A percentile compares a stretch with the other conserved stretches of the same genome.
These are phyloP conservation scores for Pelargonium fulgidum DNA, from an alignment of 441 rosid species.

Conservation along the genomic window DNA sequence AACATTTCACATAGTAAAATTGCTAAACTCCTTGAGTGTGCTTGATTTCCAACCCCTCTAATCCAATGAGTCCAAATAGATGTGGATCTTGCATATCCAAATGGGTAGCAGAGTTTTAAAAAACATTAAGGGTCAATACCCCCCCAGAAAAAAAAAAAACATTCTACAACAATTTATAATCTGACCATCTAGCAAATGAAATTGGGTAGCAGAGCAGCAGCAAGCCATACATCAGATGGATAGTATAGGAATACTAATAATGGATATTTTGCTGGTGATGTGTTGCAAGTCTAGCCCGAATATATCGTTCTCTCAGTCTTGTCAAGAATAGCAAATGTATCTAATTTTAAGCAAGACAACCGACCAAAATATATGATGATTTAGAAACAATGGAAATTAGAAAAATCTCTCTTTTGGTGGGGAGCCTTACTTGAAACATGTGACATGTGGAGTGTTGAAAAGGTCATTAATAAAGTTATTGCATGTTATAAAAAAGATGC, in stretches of 20 bases:
- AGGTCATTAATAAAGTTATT: conserved; percentile 1
- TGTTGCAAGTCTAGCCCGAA: not conserved
- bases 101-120: not conserved
- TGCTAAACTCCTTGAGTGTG: too few species aligned
- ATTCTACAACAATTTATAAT: not conserved
- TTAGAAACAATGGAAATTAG: not conserved
- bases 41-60: not conserved
- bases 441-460: conserved; percentile 12
- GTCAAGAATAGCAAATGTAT: not conserved
- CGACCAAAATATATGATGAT: not conserved
- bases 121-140: too few species aligned
- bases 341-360: not conserved
- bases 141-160: not conserved
- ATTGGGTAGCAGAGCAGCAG: too few species aligned
- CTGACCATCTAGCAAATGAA: too few species aligned
- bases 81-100: conserved; percentile 5
- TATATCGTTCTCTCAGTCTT: not conserved
- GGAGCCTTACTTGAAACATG: not conserved
- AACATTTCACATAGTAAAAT: not conserved
- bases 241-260: not conserved
- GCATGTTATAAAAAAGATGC: conserved; percentile 4
- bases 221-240: not conserved
- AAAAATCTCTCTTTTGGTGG: too few species aligned
- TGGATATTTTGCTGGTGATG: not conserved
- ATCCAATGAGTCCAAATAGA: not conserved